Percentiles rank a stretch among this genome's conserved stretches.
Evolutionary conservation across 1,284 basidiomycete genomes (phyloP).

Genomic region (Papiliotrema laurentii): DNA sequence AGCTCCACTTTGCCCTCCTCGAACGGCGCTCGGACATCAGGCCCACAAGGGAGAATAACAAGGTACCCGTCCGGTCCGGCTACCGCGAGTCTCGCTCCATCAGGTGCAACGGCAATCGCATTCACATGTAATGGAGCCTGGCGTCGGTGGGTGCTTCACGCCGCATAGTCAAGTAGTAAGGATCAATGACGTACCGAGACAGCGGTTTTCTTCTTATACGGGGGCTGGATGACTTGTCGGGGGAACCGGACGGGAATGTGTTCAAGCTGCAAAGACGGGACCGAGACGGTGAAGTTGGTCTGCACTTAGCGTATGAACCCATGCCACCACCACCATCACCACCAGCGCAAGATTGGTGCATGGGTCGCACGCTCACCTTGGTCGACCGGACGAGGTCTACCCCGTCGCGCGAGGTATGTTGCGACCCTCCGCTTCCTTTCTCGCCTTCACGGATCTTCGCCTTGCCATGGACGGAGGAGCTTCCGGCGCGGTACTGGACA

Average conservation of each 20-base stretch:
- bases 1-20: constrained; percentile 28
- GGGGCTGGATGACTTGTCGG: constrained; percentile 34
- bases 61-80: constrained; percentile 48
- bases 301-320: constrained; percentile 2
- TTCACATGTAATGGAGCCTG: constrained; percentile 43
- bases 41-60: constrained; percentile 29
- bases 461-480: constrained; percentile 41
- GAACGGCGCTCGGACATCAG: constrained; percentile 22
- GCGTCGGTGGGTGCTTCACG: not conserved
- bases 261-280: constrained; percentile 23
- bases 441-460: constrained; percentile 23
- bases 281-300: constrained; percentile 33
- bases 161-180: not conserved
- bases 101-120: constrained; percentile 36
- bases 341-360: too few relatives aligned
- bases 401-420: constrained; percentile 23
- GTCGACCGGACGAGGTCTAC: constrained; percentile 29
- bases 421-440: constrained; percentile 27
- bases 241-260: constrained; percentile 35
- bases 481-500: constrained; percentile 36
- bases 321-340: not conserved
- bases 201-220: constrained; percentile 25
- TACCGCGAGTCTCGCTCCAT: constrained; percentile 33
- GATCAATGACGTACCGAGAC: constrained; percentile 22
- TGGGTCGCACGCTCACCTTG: constrained; percentile 38